These are phyloP conservation scores for Neocucurbitaria cava DNA, from an alignment of 2,329 filamentous ascomycete species.

Conservation along the genomic window DNA sequence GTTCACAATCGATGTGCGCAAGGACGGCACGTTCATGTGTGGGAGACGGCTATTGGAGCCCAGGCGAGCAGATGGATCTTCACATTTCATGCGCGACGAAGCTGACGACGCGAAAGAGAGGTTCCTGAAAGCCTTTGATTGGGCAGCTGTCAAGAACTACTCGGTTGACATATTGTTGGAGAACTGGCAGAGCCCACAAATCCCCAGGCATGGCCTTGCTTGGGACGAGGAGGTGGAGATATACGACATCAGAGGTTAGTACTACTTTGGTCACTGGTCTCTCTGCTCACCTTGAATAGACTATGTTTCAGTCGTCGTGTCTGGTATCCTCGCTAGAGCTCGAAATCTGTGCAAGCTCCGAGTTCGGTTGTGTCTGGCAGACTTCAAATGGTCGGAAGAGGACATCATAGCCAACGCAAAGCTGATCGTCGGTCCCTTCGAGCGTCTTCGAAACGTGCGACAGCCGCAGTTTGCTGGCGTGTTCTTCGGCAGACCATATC, in stretches of 20 bases:
- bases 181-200: conserved; percentile 17
- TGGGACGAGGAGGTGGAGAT: conserved; percentile 48
- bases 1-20: conserved; percentile 41
- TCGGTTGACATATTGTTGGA: conserved; percentile 41
- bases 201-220: neutral
- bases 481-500: conserved; percentile 23
- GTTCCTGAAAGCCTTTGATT: conserved; percentile 39
- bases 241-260: conserved; percentile 43
- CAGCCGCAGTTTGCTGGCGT: conserved; percentile 35
- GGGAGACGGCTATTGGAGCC: conserved; percentile 40
- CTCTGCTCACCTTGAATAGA: too few relatives aligned
- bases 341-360: conserved; percentile 37
- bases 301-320: conserved; percentile 40
- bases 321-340: conserved; percentile 39
- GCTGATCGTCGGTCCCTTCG: conserved; percentile 37
- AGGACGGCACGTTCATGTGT: conserved; percentile 44
- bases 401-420: conserved; percentile 32
- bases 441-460: conserved; percentile 39
- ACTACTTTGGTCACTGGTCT: too few relatives aligned
- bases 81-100: conserved; percentile 22
- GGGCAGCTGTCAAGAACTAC: conserved; percentile 41
- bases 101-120: conserved; percentile 22
- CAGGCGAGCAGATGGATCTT: conserved; percentile 32
- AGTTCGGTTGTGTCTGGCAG: conserved; percentile 34
- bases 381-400: conserved; percentile 32